A percentile compares a stretch with the other conserved stretches of the same genome.
phyloP scores from a whole-genome alignment of 148 eudicot genomes.

The Mesembryanthemum crystallinum region DNA sequence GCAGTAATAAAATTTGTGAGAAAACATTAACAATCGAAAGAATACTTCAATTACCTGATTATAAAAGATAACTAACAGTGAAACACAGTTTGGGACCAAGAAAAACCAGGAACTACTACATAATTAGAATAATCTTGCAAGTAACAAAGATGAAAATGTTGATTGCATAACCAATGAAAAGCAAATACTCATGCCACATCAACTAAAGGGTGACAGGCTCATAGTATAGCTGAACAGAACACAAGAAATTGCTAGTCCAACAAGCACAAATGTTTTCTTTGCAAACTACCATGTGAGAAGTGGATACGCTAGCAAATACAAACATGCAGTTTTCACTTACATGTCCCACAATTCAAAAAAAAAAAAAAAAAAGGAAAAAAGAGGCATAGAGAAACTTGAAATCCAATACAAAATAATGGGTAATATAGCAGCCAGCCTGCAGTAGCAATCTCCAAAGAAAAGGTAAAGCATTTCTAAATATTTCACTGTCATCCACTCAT shows the following conservation, averaged over 20 bases:
- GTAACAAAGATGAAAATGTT: background rate
- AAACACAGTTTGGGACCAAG: background rate
- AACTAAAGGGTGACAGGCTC: background rate
- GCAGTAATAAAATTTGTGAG: background rate
- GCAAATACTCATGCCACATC: background rate
- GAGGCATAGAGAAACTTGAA: background rate
- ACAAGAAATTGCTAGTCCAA: background rate
- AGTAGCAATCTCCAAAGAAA: background rate
- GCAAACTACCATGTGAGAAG: background rate
- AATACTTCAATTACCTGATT: background rate
- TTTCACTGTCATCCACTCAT: background rate
- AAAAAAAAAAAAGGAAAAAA: background rate
- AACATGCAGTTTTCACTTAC: background rate
- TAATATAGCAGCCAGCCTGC: background rate
- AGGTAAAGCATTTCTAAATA: background rate
- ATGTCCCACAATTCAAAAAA: background rate
- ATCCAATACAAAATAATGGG: background rate
- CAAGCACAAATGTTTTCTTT: background rate
- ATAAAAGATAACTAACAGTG: background rate
- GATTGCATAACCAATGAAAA: background rate
- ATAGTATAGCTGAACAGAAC: background rate
- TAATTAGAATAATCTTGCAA: background rate
- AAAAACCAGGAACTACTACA: background rate
- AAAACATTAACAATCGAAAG: background rate
- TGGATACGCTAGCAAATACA: background rate